Evolutionary conservation across 768 basidiomycete genomes (phyloP), one percentile per base, ranked within the genome.

Genomic region (Rhodotorula kratochvilovae): DNA sequence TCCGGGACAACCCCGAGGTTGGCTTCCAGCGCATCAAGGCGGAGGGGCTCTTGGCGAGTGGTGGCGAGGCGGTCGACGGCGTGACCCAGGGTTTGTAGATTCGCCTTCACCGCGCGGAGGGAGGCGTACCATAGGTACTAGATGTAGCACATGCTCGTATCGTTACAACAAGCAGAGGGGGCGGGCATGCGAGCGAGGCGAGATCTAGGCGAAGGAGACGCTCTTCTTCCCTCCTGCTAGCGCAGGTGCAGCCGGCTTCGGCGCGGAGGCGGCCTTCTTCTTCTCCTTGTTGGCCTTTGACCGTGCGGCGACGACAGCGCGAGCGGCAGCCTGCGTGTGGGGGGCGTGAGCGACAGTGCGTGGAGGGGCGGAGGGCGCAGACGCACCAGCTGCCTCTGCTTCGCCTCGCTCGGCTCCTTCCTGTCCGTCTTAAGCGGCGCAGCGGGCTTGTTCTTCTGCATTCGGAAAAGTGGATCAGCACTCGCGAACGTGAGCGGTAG

Each of bases 131-230:
- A 8, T 42, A 23, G 19, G 27, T 10, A 21, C 27, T 58, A 58
- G 35, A 57, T 16, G 15, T 31, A 45, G 51, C 16, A 57, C 11
- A 23, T 3, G 17, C 19, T 46, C 45, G 21, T 46, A 46, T 46
- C 21, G 31, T 55, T 53, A 71, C 70, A 71, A 71, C 70, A 71
- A 67, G 43, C 29, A 45, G n/a, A n/a, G n/a, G n/a, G n/a, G n/a
- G n/a, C 17, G 46, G 31, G 12, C n/a, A 15, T 23, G 3, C 0
- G 57, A 43, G 4, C 27, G n/a, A n/a, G n/a, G n/a, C 21, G 57
- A 13, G 11, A 29, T 10, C 27, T 50, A 71, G 39, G 70, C 70
- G 57, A 71, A 71, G 7, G 61, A 63, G 19, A 71, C 70, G 2
- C 62, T 36, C 53, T 71, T 71, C 48, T 67, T 67, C 0, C 61